Conservation (phyloP, 805 yeast genomes). For the Candida dajiaensis region DNA sequence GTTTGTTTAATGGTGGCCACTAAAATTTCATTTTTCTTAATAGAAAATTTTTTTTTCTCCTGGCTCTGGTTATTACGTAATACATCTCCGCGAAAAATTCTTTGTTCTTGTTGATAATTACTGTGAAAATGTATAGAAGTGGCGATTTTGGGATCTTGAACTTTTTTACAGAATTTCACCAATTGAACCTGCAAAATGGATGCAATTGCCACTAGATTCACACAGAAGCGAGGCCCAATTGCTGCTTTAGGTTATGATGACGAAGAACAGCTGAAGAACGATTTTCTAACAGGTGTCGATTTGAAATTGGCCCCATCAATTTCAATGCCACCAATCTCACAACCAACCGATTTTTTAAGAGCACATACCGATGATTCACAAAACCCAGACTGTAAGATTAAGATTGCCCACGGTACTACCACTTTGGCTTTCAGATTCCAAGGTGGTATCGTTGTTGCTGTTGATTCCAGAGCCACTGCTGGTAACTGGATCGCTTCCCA, state of each 20-base stretch:
- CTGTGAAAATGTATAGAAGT: not conserved
- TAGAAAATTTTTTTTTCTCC: not conserved
- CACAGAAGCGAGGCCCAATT: conserved; percentile 11
- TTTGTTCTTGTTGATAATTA: not conserved
- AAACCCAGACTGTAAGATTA: conserved; percentile 91
- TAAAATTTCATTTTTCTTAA: not conserved
- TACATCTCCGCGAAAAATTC: not conserved
- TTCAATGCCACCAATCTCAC: conserved; percentile 74
- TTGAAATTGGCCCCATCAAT: conserved; percentile 50
- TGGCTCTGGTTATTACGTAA: no score
- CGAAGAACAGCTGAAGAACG: conserved; percentile 27
- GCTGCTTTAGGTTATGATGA: conserved; percentile 21
- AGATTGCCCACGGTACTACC: conserved; percentile 98
- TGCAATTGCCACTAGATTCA: conserved; percentile 18
- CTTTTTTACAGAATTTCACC: no score
- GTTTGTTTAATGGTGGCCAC: not conserved
- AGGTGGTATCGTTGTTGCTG: conserved; percentile 94
- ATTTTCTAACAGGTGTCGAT: conserved; percentile 29
- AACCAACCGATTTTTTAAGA: conserved; percentile 87
- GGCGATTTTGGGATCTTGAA: not conserved
- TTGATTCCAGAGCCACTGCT: conserved; percentile 96
- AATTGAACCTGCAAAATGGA: conserved; percentile 14
- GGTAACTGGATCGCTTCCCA: conserved; percentile 98
- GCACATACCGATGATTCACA: conserved; percentile 97
- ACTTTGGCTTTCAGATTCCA: conserved; percentile 94